Base-by-base conservation (phyloP, 1,284 basidiomycete genomes). In the Anthracocystis panici-leucophaei region DNA sequence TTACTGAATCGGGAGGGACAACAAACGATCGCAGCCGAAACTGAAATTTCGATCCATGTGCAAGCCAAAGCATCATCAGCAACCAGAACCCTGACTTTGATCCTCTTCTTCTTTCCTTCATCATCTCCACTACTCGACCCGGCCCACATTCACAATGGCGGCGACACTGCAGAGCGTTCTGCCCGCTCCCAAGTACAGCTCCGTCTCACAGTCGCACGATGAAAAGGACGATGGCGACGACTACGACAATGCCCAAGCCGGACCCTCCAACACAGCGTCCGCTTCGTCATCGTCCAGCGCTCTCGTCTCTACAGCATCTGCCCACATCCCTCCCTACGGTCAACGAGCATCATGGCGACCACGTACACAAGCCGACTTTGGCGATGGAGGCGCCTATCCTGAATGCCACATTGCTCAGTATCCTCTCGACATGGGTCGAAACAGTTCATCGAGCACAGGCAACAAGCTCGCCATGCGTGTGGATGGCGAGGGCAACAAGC, bases 351-450 rank as follows among this genome's bases (percentile, higher is more conserved):
- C 90, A 65, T 99, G 96, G 96, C 93, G 91, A 82, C 96, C 96
- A 21, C 89, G 89, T 45, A 88, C 89, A 21, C 89, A 89, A 70
- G 91, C 92, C 62, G 95, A 98, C 82, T 98, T 92, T 87, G 93
- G 91, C 54, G 94, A 95, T 82, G 96, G 96, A 75, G 96, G 96
- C 78, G 90, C 95, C 57, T 99, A 93, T 87, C 96, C 97, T 1
- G 96, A 99, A 88, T 97, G 95, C 85, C 95, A 96, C 88, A 88
- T 97, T 61, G 96, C 96, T 12, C 96, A 99, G 85, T 99, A 97
- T 87, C 96, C 96, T 8, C 86, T 97, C 75, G 94, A 95, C 73
- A 92, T 99, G 90, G 96, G 96, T 57, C 90, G 91, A 86, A 97
- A 96, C 89, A 94, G 78, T 35, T 75, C 94, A 5, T 51, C 57